Evolutionary conservation across 768 basidiomycete genomes (phyloP), one percentile per base, ranked within the genome.

Genomic region (Obba rivulosa): DNA sequence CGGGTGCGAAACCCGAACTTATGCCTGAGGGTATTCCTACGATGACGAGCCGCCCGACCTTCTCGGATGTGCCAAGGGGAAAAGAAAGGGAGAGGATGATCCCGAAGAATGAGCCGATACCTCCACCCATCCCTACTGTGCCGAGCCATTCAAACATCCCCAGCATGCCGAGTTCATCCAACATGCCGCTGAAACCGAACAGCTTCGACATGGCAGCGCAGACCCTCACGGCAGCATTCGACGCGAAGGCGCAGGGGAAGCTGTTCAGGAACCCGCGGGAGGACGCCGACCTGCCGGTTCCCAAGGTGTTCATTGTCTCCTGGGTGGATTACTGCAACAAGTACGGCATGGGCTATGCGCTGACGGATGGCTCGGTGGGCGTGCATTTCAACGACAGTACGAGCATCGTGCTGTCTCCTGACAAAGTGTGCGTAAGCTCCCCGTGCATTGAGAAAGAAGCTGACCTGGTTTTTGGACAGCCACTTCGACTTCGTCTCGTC

Each of bases 291-390:
- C 57, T 90, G 2, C 75, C 74, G 0, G 75, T 81, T 16, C 87
- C 91, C 49, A 77, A 77, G 45, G 86, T 95, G 39, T 98, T 97
- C 68, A 92, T 99, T 54, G 90, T 88, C 2, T 90, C 89, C n/a
- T 98, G 96, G 96, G 87, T 98, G 36, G 96, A 98, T 66, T 98
- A 98, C 62, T 95, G 92, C 64, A 91, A 93, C 68, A 97, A 97
- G 74, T 99, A 97, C 67, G 96, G 95, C n/a, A 98, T 97, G 90
- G 96, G 95, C 1, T 98, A 96, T 65, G 92, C 92, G 3, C 72
- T 98, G 61, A 95, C 92, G 17, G 93, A 99, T 60, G 93, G 95
- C 3, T 87, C 88, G 18, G 85, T 97, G 40, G 92, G 92, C 4
- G 91, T 97, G 18, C 85, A 97, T 67, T 99, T 96, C 71, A 98